Base-by-base conservation (phyloP, 495 filamentous ascomycete genomes). In the Apiosordaria backusii region DNA sequence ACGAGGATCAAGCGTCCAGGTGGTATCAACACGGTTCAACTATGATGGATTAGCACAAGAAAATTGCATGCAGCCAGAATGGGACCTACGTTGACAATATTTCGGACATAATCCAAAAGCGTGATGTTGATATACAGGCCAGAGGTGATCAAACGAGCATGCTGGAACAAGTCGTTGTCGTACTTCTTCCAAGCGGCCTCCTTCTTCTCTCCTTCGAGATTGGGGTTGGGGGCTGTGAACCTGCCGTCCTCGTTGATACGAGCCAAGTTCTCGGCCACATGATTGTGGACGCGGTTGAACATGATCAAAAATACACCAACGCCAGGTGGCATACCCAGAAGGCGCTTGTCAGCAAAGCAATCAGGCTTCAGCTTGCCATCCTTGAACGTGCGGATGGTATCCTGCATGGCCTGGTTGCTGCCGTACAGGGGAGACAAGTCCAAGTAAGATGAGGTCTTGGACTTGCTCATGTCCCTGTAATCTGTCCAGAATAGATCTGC, bases 341-440 rank as follows among this genome's bases (percentile, higher is more conserved):
- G 73, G 19, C 93, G 83, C 74, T 88, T 91, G 71, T 92, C 88
- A 4, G 90, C 86, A 64, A 92, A 97, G 63, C 83, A 85, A 70
- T 97, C 93, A 2, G 90, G 85, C 79, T 96, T 96, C 61, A 97
- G 79, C 74, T 85, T 92, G 61, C 93, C 93, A 68, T 92, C 88
- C 72, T 89, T 86, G 76, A 92, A 90, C 0, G 91, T 92, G 59
- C 93, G 83, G 67, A 97, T 86, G 7, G 77, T 77, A 67, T 91
- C 79, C 72, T 96, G 92, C 74, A 93, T 90, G 1, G 83, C 79
- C 72, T 89, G 83, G 67, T 88, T 92, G 74, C 89, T 93, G 23
- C 93, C 93, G 72, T 97, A 97, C 3, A 97, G 83, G 0, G 93
- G 93, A 1, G 89, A 84, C 15, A 97, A 82, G 67, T 97, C 93